Conservation (phyloP, 352 stramenopile genomes). For the Hyphochytrium catenoides region DNA sequence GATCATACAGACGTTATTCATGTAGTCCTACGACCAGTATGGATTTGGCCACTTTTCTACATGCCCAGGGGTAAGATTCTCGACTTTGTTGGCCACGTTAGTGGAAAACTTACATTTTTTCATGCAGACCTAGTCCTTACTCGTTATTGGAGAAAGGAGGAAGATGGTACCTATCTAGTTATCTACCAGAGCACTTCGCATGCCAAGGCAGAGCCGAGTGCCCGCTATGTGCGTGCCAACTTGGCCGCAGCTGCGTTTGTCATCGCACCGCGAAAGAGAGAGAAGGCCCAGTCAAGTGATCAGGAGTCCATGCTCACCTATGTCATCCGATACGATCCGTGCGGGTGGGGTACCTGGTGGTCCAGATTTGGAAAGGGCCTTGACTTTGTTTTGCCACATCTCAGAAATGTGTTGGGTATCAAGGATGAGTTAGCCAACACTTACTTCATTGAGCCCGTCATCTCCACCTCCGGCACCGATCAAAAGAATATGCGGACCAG, state of each 20-base stretch:
- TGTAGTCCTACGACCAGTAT: conserved; percentile 49
- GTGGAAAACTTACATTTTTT: background rate
- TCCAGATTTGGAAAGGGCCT: conserved; percentile 66
- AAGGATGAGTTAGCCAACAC: conserved; percentile 49
- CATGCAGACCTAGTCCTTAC: conserved; percentile 47
- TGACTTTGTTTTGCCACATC: conserved; percentile 52
- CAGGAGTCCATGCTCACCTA: conserved; percentile 56
- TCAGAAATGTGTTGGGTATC: conserved; percentile 50
- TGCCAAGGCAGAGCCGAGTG: conserved; percentile 47
- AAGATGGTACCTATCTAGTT: conserved; percentile 66
- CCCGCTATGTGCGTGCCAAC: conserved; percentile 56
- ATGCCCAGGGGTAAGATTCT: too few relatives aligned
- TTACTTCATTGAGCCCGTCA: conserved; percentile 59
- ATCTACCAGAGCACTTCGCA: conserved; percentile 69
- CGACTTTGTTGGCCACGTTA: background rate
- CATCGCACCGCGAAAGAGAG: conserved; percentile 50
- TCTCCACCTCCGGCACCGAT: conserved; percentile 21
- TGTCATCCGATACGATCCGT: conserved; percentile 45
- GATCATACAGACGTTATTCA: conserved; percentile 68
- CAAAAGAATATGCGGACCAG: conserved; percentile 14
- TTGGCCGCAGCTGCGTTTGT: conserved; percentile 50
- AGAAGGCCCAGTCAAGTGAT: conserved; percentile 23
- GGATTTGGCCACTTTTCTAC: conserved; percentile 53
- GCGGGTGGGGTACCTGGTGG: conserved; percentile 50
- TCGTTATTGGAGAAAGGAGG: conserved; percentile 60